Evolutionary conservation across 192 early-diverging fungal species (phyloP), one percentile per base, ranked within the genome.

Genomic region (Haplosporangium gracile): DNA sequence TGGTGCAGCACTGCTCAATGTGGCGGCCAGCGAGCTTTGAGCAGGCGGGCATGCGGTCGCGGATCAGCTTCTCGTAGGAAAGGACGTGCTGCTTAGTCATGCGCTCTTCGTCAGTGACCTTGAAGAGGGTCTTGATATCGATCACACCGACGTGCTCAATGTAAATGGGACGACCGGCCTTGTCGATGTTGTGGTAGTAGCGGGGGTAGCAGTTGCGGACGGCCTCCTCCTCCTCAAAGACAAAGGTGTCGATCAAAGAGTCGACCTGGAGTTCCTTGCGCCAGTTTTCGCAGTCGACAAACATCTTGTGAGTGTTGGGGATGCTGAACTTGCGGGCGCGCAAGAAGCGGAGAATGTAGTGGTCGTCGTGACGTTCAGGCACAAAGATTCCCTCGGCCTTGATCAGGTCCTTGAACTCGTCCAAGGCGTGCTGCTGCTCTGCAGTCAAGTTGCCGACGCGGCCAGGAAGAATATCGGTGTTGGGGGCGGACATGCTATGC

Each of bases 111-210:
- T 92, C 92, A 2, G 95, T 94, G 40, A 93, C 83, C 65, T 89
- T 75, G 72, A 94, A 93, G 42, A 96, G 87, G 75, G 93, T 87
- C 69, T 91, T 90, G 70, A 93, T 86, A 81, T 95, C 93, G 36
- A 96, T 82, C 55, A 82, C 83, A 26, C 95, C 95, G 38, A 96
- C 81, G 74, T 91, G 90, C 89, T 96, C 95, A 79, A 95, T 89
- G 86, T 95, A 96, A 60, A 96, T 83, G 11, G 95, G 94, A 47
- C 95, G 89, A 26, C 95, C 95, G 24, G 90, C 79, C 78, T 94
- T 95, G 90, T 96, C 95, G 26, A 88, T 89, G 73, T 94, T 94
- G 88, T 96, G 95, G 87, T 96, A 96, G 88, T 91, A 96, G 39
- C 94, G 90, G 26, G 95, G 94, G 79, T 94, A 95, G 76, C 92